Conservation (phyloP, 2,329 filamentous ascomycete species). For the Raffaelea ambrosiae region DNA sequence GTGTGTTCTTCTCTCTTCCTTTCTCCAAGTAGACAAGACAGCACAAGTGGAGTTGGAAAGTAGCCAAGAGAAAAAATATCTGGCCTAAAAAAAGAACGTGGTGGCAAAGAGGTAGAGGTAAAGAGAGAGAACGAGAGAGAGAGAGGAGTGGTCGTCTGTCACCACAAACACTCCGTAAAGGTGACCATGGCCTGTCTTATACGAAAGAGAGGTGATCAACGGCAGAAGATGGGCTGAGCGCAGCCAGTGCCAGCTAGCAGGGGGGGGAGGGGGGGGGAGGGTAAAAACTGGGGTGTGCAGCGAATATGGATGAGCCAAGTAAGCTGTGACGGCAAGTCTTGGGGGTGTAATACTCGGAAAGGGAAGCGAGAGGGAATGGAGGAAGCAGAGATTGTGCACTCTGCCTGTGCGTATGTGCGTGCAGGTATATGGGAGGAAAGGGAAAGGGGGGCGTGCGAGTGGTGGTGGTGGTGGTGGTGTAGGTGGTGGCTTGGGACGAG, state of each 20-base stretch:
- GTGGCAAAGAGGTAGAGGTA: not conserved
- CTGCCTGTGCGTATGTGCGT: too few relatives aligned
- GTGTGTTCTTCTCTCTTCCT: too few relatives aligned
- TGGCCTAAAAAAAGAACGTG: too few relatives aligned
- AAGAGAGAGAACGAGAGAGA: not conserved
- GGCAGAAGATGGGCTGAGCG: constrained; percentile 1
- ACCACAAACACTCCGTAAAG: not conserved
- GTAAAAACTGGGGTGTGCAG: not conserved
- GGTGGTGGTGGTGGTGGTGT: too few relatives aligned
- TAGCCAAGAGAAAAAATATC: too few relatives aligned
- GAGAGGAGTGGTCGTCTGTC: too few relatives aligned
- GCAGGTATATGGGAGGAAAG: too few relatives aligned
- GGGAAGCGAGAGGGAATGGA: too few relatives aligned
- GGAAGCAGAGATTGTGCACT: not conserved
- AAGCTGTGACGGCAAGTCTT: not conserved
- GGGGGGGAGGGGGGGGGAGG: not conserved
- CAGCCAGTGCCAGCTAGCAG: not conserved
- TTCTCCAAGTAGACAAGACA: too few relatives aligned
- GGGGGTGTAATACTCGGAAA: not conserved
- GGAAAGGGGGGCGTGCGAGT: not conserved
- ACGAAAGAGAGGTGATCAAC: not conserved
- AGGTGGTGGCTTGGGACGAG: too few relatives aligned
- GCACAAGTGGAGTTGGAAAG: too few relatives aligned
- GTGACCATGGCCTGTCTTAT: not conserved
- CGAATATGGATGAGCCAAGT: not conserved